Percentiles rank a stretch among this genome's conserved stretches.
phyloP scores from a whole-genome alignment of 2,329 filamentous ascomycete genomes.

The Fusarium euwallaceae region DNA sequence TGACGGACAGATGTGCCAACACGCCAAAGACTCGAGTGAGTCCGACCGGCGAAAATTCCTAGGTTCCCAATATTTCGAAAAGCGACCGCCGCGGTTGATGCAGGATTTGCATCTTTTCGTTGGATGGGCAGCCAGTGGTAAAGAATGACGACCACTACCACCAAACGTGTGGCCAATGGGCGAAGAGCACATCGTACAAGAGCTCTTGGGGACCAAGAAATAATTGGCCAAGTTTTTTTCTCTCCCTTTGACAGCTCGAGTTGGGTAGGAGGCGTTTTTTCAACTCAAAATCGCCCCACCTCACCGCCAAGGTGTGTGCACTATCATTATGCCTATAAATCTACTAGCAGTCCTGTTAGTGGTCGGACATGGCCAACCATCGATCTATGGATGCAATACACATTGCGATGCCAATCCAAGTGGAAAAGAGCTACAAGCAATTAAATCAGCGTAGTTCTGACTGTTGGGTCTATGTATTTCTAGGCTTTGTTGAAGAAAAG shows the following conservation, averaged over 20 bases:
- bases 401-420: not conserved
- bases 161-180: not conserved
- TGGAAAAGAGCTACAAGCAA: not conserved
- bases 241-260: not conserved
- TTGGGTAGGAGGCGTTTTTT: slow-evolving; percentile 1
- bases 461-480: not conserved
- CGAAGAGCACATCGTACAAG: not conserved
- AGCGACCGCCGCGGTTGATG: not conserved
- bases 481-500: not conserved
- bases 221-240: slow-evolving; percentile 6
- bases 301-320: not conserved
- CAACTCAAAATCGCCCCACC: slow-evolving; percentile 1
- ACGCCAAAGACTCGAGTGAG: not conserved
- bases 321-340: not conserved
- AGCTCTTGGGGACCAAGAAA: slow-evolving; percentile 4
- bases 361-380: too few relatives aligned
- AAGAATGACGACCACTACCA: not conserved
- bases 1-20: not conserved
- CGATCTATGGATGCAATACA: not conserved
- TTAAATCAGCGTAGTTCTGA: not conserved
- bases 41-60: not conserved
- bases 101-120: not conserved
- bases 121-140: not conserved
- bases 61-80: not conserved
- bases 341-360: not conserved